These are phyloP conservation scores for Curvularia verruculosa DNA, from an alignment of 2,329 filamentous ascomycete genomes.

Conservation along the genomic window DNA sequence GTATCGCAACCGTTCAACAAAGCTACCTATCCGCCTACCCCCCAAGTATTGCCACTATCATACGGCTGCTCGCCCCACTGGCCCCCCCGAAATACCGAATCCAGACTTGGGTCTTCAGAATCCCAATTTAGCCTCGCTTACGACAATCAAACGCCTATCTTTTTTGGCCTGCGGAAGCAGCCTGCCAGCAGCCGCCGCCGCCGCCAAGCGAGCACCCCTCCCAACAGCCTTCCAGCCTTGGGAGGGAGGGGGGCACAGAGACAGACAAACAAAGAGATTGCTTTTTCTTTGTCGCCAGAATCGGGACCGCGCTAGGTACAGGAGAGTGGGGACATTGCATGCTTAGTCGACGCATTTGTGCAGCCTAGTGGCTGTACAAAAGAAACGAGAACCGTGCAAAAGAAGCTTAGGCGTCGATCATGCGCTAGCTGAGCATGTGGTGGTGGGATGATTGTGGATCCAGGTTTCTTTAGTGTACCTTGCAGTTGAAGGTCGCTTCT, in stretches of 20 bases:
- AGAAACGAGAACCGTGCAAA: background rate
- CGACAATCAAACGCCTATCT: slow-evolving; percentile 1
- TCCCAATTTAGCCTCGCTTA: slow-evolving; percentile 9
- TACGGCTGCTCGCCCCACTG: background rate
- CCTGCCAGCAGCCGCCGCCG: background rate
- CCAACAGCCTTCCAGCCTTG: slow-evolving; percentile 1
- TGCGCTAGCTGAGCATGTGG: background rate
- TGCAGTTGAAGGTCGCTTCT: background rate
- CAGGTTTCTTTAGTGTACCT: slow-evolving; percentile 4
- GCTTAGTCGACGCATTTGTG: background rate
- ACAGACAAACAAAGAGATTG: background rate
- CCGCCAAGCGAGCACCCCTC: too few species aligned
- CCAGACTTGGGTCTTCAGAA: background rate
- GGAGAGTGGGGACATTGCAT: background rate
- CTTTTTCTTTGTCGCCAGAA: slow-evolving; percentile 4
- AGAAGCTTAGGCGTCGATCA: slow-evolving; percentile 4
- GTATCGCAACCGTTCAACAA: background rate
- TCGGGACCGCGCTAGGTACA: background rate
- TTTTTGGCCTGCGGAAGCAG: background rate
- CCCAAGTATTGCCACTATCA: slow-evolving; percentile 1
- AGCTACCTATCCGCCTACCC: background rate
- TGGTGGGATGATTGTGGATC: background rate
- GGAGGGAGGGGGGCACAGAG: too few species aligned
- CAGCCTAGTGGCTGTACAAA: background rate
- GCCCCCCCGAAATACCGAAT: background rate